phyloP scores from a whole-genome alignment of 441 rosid genomes.

The Brassica balearica region DNA sequence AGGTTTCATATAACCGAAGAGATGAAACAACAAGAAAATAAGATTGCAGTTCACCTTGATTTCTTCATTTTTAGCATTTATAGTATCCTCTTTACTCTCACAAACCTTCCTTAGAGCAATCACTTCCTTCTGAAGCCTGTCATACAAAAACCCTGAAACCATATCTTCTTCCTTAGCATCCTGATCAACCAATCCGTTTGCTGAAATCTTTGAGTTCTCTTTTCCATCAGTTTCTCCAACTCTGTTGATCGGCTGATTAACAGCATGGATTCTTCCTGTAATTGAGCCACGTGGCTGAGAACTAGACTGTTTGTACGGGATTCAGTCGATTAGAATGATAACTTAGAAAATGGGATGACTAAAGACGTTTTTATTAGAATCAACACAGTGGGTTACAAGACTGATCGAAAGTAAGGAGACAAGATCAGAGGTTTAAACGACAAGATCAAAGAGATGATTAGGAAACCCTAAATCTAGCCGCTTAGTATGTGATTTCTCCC shows the following conservation, averaged over 20 bases:
- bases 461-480: too few relatives aligned
- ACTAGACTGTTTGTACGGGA: too few relatives aligned
- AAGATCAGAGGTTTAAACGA: too few relatives aligned
- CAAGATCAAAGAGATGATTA: too few relatives aligned
- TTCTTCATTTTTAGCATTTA: conserved; percentile 75
- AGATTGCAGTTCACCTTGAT: conserved; percentile 65
- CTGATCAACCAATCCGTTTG: conserved; percentile 30
- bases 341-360: too few relatives aligned
- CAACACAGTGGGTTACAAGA: too few relatives aligned
- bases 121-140: conserved; percentile 86
- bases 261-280: conserved; percentile 47
- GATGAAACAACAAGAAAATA: background rate
- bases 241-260: conserved; percentile 54
- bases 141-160: conserved; percentile 90
- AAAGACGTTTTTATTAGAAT: too few relatives aligned
- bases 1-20: conserved; percentile 8
- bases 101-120: conserved; percentile 68
- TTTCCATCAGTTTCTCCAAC: conserved; percentile 60
- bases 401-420: too few relatives aligned
- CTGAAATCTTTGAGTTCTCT: conserved; percentile 55
- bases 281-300: conserved; percentile 69
- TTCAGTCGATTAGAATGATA: too few relatives aligned
- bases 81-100: conserved; percentile 62
- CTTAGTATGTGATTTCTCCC: too few relatives aligned
- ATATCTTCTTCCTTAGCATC: conserved; percentile 53